These are phyloP conservation scores for Nicotiana attenuata DNA, from an alignment of 257 asterid species.

Conservation along the genomic window DNA sequence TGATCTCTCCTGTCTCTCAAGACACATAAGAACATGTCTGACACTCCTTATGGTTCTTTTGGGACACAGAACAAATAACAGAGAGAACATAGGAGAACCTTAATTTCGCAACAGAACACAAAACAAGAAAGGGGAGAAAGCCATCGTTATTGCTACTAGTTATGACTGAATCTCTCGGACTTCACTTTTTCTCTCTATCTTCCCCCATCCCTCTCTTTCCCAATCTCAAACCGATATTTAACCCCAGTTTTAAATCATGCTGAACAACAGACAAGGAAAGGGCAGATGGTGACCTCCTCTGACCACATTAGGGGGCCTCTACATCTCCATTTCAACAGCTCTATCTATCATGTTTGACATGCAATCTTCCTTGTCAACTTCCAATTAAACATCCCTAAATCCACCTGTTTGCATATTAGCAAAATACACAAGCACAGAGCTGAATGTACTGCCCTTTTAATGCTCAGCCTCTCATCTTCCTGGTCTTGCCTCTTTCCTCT, in stretches of 20 bases:
- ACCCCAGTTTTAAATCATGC: not conserved
- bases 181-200: not conserved
- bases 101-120: not conserved
- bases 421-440: not conserved
- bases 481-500: not conserved
- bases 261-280: not conserved
- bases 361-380: not conserved
- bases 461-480: not conserved
- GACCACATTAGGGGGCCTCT: not conserved
- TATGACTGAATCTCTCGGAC: not conserved
- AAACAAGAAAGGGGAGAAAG: not conserved
- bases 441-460: not conserved
- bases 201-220: not conserved
- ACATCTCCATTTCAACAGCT: slow-evolving; percentile 3
- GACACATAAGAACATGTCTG: not conserved
- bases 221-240: not conserved
- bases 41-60: not conserved
- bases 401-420: not conserved
- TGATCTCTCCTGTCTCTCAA: not conserved
- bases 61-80: not conserved
- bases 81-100: not conserved
- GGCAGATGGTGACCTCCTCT: not conserved
- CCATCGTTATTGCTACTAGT: not conserved
- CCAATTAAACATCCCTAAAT: not conserved
- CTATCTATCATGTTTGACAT: not conserved